Base-by-base conservation (phyloP, 2,329 filamentous ascomycete genomes). In the Aspergillus hiratsukae region DNA sequence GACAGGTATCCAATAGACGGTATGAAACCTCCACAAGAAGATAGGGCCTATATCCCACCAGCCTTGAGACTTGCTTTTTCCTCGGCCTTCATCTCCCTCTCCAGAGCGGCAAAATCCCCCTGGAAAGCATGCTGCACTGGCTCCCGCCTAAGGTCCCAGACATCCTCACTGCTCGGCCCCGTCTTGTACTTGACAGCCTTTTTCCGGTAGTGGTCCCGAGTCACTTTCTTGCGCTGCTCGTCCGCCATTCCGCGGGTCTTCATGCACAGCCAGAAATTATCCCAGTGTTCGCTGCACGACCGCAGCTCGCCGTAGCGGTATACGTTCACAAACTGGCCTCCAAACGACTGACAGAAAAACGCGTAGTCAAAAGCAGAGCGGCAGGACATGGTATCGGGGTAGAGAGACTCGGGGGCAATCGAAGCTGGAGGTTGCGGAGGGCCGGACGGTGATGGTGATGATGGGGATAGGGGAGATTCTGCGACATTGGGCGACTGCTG, bases 241-340 rank as follows among this genome's bases (percentile, higher is more conserved):
- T 83, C 81, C 0, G 80, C 73, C 67, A 85, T 85, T 1, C 82
- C 81, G 66, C 88, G 86, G 40, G 86, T 87, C 61, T 90, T 87
- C 92, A 97, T 97, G 80, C 94, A 99, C 77, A 97, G 93, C 89
- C 92, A 96, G 75, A 96, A 97, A 74, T 96, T 90, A 59, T 87
- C 83, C 91, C 93, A 97, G 61, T 91, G 87, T 63, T 95, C 88
- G 59, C 81, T 84, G 80, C 94, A 99, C 3, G 83, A 81, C 48
- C 87, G 84, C 67, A 96, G 78, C 45, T 80, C 78, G 59, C 94
- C 94, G 70, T 91, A 87, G 41, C 94, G 88, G 80, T 97, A 99
- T 40, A 97, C 83, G 67, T 91, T 86, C 67, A 89, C 91, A 80
- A 92, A 96, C 73, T 97, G 92, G 0, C 93, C 91, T 53, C 91